Conservation (phyloP, 345 rosid species). For the Jatropha curcas region DNA sequence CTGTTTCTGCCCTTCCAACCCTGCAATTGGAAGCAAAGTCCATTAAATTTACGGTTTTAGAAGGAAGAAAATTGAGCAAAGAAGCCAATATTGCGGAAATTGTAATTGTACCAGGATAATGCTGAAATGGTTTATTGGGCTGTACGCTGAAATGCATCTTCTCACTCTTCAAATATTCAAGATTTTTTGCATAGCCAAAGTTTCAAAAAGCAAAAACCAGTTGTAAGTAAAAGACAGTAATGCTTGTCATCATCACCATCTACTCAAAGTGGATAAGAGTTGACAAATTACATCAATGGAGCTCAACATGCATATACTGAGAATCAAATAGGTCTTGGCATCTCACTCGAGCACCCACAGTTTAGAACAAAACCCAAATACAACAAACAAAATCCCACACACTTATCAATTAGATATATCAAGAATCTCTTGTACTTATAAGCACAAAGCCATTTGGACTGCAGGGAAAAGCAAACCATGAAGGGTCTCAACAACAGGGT, state of each 20-base stretch:
- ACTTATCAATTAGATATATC: constrained; percentile 20
- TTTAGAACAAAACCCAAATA: constrained; percentile 17
- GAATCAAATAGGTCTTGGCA: constrained; percentile 21
- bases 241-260: constrained; percentile 7
- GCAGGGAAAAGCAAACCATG: constrained; percentile 18
- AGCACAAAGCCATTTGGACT: constrained; percentile 22
- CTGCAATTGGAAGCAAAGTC: background rate
- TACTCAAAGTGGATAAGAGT: constrained; percentile 1
- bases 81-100: background rate
- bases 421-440: constrained; percentile 12
- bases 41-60: background rate
- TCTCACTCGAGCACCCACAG: constrained; percentile 24
- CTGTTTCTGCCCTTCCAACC: background rate
- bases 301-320: constrained; percentile 3
- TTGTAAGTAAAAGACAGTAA: background rate
- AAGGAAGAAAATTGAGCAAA: background rate
- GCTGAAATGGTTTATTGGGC: too few relatives aligned
- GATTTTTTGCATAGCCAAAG: too few relatives aligned
- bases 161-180: too few relatives aligned
- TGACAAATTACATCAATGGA: constrained; percentile 7
- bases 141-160: too few relatives aligned
- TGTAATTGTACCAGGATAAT: background rate
- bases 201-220: background rate
- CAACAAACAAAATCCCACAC: constrained; percentile 29
- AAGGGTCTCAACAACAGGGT: background rate